Evolutionary conservation across 257 asterid genomes (phyloP).

Genomic region (Gynochthodes officinalis): DNA sequence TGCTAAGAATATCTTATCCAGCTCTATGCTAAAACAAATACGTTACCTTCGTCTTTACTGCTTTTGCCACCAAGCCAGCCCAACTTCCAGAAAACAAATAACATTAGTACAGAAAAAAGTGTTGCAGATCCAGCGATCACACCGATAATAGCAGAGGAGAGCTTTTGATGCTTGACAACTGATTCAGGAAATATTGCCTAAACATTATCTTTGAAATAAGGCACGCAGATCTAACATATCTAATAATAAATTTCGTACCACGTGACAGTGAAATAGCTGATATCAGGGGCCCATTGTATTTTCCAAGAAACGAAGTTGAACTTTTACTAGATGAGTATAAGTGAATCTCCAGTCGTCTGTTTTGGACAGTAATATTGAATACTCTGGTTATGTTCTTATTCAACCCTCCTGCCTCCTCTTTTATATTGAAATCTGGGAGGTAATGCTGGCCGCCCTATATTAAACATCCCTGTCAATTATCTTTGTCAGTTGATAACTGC

Average conservation of each 20-base stretch:
- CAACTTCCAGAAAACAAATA: slow-evolving; percentile 14
- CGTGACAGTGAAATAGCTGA: slow-evolving; percentile 21
- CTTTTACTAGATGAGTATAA: slow-evolving; percentile 24
- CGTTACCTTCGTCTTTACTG: background rate
- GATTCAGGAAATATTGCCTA: background rate
- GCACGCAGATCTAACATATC: no score
- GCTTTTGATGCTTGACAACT: background rate
- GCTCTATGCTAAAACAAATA: background rate
- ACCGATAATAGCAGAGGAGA: background rate
- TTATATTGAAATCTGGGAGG: slow-evolving; percentile 17
- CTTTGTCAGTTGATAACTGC: no score
- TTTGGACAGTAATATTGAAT: background rate
- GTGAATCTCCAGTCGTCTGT: slow-evolving; percentile 19
- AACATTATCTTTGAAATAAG: no score
- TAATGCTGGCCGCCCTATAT: slow-evolving; percentile 13
- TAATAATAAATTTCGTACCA: slow-evolving; percentile 3
- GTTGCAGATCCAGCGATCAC: background rate
- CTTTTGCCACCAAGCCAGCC: slow-evolving; percentile 17
- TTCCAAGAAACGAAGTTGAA: background rate
- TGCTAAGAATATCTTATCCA: background rate
- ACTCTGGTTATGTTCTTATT: background rate
- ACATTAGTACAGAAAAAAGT: background rate
- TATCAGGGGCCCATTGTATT: slow-evolving; percentile 21
- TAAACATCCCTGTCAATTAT: background rate
- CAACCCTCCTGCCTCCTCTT: background rate